Evolutionary conservation across 1,284 basidiomycete species (phyloP), one percentile per base, ranked within the genome.

Genomic region (Boletus albobrunnescens): DNA sequence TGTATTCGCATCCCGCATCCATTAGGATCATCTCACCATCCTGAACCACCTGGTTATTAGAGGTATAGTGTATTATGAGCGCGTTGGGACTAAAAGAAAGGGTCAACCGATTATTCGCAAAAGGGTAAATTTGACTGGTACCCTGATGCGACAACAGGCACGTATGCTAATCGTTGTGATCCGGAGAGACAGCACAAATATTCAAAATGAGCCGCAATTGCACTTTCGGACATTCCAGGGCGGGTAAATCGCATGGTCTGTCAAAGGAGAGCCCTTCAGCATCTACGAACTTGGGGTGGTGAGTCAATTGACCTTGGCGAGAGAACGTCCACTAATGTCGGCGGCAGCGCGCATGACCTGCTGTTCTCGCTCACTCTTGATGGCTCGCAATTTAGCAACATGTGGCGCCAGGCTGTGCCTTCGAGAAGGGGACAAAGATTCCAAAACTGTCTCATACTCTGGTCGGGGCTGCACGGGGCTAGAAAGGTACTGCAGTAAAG

Each of bases 91-190:
- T 91, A 51, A 38, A 49, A 36, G n/a, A 26, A 12, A 5, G 31
- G 6, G 37, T 64, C 24, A 64, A 38, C 12, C 24, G 9, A 8
- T 11, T 23, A 12, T 32, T 36, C 30, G 2, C 22, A 41, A 40
- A 41, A 33, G 14, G 41, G 3, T 7, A 41, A 23, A 44, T 22
- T 26, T 22, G 19, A 27, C 9, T 61, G 78, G 57, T 63, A 90
- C 87, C 94, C 94, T 2, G 90, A 92, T 6, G 92, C 94, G 27
- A 95, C 90, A 4, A 97, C 94, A 14, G 94, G 94, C 1, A 97
- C 93, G 62, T 97, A 97, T 11, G 94, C 94, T 37, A 82, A 80
- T 35, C 94, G 77, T 63, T 91, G 84, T 17, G 89, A 78, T 13
- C 93, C 93, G n/a, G 72, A 70, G 37, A 90, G 70, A 5, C 82